Evolutionary conservation across 192 early-diverging fungal genomes (phyloP).

Genomic region (Coemansia sp.): DNA sequence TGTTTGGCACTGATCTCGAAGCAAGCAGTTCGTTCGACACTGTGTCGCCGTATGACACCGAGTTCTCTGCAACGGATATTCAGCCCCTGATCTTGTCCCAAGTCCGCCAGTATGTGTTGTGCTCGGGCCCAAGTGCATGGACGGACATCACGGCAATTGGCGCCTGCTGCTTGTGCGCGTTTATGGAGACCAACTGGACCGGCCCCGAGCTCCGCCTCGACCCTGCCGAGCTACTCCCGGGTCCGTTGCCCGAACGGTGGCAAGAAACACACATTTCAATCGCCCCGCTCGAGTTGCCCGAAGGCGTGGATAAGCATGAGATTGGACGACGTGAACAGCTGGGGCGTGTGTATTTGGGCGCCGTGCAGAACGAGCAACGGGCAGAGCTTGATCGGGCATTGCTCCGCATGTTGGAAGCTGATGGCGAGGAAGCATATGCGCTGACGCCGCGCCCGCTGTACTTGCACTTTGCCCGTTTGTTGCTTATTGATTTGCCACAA

Average conservation of each 20-base stretch:
- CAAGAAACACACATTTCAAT: slow-evolving; percentile 32
- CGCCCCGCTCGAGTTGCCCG: slow-evolving; percentile 31
- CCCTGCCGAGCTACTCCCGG: slow-evolving; percentile 60
- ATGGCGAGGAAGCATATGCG: slow-evolving; percentile 84
- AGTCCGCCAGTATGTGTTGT: slow-evolving; percentile 10
- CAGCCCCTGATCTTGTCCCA: slow-evolving; percentile 28
- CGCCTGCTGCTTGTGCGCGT: slow-evolving; percentile 72
- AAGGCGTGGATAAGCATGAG: slow-evolving; percentile 45
- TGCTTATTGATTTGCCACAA: slow-evolving; percentile 62
- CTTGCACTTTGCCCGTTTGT: slow-evolving; percentile 63
- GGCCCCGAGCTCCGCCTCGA: slow-evolving; percentile 73
- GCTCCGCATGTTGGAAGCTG: slow-evolving; percentile 62
- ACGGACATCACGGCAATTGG: slow-evolving; percentile 53
- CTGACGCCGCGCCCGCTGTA: slow-evolving; percentile 69
- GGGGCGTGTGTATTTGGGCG: slow-evolving; percentile 45
- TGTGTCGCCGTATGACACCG: slow-evolving; percentile 34
- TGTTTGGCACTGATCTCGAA: slow-evolving; percentile 58
- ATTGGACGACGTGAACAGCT: slow-evolving; percentile 44
- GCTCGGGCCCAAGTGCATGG: slow-evolving; percentile 18
- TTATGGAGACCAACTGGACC: slow-evolving; percentile 88
- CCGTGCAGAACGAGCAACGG: slow-evolving; percentile 37
- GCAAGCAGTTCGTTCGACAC: slow-evolving; percentile 6
- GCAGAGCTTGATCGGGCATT: slow-evolving; percentile 25
- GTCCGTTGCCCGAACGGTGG: slow-evolving; percentile 19
- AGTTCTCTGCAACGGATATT: slow-evolving; percentile 48